A percentile compares a stretch with the other conserved stretches of the same genome.
Conservation (phyloP, 208 protist genomes). For the Sergeia podlipaevii region DNA sequence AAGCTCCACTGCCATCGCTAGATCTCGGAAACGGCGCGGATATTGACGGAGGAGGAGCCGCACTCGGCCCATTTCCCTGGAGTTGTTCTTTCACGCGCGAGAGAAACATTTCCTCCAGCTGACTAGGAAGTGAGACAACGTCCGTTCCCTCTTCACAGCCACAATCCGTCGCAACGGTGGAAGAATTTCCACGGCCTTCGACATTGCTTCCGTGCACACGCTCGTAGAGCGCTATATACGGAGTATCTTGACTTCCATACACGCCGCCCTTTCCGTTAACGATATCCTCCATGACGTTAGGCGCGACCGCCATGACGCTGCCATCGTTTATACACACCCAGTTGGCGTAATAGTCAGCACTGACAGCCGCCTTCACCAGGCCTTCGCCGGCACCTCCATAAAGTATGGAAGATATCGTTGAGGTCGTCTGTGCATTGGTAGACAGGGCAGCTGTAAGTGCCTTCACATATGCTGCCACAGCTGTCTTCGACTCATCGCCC, state of each 20-base stretch:
- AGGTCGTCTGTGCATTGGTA: too few species aligned
- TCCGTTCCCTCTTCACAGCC: too few species aligned
- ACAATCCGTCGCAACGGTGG: background rate
- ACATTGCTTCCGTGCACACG: constrained; percentile 16
- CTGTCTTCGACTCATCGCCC: background rate
- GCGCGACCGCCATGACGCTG: constrained; percentile 20
- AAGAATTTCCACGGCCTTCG: background rate
- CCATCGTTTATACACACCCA: constrained; percentile 72
- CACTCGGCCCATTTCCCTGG: too few species aligned
- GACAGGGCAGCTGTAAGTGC: constrained; percentile 2
- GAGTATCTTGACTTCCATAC: constrained; percentile 41
- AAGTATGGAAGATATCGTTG: too few species aligned
- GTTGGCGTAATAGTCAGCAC: constrained; percentile 10
- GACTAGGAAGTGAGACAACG: too few species aligned
- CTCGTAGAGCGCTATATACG: constrained; percentile 65
- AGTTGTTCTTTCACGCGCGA: too few species aligned
- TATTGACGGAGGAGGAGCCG: too few species aligned
- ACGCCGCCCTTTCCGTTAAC: constrained; percentile 29
- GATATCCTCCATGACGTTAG: constrained; percentile 21
- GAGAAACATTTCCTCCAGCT: too few species aligned
- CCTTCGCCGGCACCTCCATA: too few species aligned
- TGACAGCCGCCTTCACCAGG: too few species aligned
- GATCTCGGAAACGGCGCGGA: too few species aligned
- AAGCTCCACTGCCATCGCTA: too few species aligned
- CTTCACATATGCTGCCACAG: background rate